Conservation (phyloP, 2,329 filamentous ascomycete genomes). For the Beauveria caledonica region DNA sequence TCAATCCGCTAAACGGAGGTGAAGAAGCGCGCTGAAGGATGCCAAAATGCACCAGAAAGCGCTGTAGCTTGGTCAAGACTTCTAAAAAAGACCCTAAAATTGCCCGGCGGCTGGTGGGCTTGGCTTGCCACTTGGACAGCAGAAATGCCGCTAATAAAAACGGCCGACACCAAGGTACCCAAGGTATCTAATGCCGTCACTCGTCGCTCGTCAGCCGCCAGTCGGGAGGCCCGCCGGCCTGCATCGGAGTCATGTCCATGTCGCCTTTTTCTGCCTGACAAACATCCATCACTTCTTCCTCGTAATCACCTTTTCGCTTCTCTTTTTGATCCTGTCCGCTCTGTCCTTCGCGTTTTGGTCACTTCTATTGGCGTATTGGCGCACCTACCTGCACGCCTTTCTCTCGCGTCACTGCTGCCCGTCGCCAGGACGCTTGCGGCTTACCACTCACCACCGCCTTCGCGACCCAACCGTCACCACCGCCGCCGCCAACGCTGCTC, state of each 20-base stretch:
- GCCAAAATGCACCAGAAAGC: not conserved
- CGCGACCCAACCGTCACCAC: not conserved
- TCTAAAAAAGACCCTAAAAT: too few relatives aligned
- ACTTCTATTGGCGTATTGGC: not conserved
- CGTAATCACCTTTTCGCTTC: not conserved
- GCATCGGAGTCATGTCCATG: conserved; percentile 5
- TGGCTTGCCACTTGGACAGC: too few relatives aligned
- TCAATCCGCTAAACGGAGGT: too few relatives aligned
- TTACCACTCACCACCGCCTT: conserved; percentile 1
- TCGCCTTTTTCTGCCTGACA: conserved; percentile 8
- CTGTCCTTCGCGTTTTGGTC: not conserved
- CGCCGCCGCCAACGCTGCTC: not conserved
- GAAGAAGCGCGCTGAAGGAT: not conserved
- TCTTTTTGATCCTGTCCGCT: not conserved
- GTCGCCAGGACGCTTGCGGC: not conserved
- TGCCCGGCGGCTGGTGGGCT: too few relatives aligned
- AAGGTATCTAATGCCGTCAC: conserved; percentile 9
- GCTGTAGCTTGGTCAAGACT: not conserved
- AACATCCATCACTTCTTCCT: not conserved
- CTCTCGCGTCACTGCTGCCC: not conserved
- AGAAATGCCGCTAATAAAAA: not conserved
- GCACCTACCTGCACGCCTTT: not conserved
- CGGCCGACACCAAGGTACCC: not conserved
- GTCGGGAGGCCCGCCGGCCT: conserved; percentile 8
- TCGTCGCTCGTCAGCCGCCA: conserved; percentile 1